Percentiles rank a stretch among this genome's conserved stretches.
Evolutionary conservation across 148 eudicot genomes (phyloP).

Genomic region (Pharnaceum exiguum): DNA sequence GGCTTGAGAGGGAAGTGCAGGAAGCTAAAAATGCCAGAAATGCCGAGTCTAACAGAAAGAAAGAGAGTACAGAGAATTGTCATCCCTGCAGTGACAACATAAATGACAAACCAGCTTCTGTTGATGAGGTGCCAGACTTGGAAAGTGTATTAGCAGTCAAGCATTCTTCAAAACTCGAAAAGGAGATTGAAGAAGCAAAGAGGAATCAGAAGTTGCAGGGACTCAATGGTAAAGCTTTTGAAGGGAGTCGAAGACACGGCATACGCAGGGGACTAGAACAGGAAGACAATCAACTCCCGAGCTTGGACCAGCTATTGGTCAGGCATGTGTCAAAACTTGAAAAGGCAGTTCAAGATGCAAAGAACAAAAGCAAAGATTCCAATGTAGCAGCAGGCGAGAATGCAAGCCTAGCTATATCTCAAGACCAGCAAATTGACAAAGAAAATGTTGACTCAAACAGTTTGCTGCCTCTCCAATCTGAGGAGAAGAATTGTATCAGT

Average conservation of each 20-base stretch:
- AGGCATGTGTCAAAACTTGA: slow-evolving; percentile 68
- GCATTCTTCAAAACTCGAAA: slow-evolving; percentile 61
- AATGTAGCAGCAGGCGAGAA: slow-evolving; percentile 1
- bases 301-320: slow-evolving; percentile 65
- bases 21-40: slow-evolving; percentile 67
- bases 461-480: background rate
- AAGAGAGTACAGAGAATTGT: background rate
- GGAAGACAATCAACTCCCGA: slow-evolving; percentile 48
- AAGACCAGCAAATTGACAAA: slow-evolving; percentile 29
- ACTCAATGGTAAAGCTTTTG: slow-evolving; percentile 10
- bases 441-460: slow-evolving; percentile 56
- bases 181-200: slow-evolving; percentile 52
- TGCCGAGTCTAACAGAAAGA: slow-evolving; percentile 25
- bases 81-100: background rate
- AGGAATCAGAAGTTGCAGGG: slow-evolving; percentile 27
- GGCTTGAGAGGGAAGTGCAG: slow-evolving; percentile 75
- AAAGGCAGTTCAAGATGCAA: slow-evolving; percentile 71
- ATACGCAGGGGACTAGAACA: slow-evolving; percentile 20
- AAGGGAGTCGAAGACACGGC: background rate
- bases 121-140: slow-evolving; percentile 28
- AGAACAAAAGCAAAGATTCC: slow-evolving; percentile 27
- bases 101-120: slow-evolving; percentile 10
- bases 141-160: slow-evolving; percentile 43
- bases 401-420: slow-evolving; percentile 1
- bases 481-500: background rate